Conservation (phyloP, 768 basidiomycete genomes). For the Cytidiella melzeri region DNA sequence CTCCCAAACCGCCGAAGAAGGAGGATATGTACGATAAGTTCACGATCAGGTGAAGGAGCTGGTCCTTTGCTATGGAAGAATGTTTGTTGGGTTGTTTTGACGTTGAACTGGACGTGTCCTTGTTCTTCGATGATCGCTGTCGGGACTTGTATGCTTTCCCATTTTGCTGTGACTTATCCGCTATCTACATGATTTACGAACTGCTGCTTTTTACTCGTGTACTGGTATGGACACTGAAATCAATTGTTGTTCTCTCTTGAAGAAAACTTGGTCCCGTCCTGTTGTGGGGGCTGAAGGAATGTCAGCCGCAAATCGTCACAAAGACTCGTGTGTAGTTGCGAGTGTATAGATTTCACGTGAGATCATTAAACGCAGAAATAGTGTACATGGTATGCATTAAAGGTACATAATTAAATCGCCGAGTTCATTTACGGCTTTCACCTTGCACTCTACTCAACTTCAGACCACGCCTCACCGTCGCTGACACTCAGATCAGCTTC, state of each 20-base stretch:
- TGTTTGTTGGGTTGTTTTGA: neutral
- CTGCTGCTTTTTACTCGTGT: neutral
- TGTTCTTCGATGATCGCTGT: neutral
- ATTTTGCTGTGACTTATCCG: neutral
- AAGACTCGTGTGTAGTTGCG: no score
- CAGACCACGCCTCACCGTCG: neutral
- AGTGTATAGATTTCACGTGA: no score
- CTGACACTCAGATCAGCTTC: neutral
- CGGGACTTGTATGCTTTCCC: neutral
- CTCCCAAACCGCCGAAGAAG: slow-evolving; percentile 25
- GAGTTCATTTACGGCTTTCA: no score
- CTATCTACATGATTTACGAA: neutral
- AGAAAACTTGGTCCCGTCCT: no score
- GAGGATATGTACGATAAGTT: slow-evolving; percentile 41
- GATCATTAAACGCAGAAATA: no score
- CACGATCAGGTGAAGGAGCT: slow-evolving; percentile 39
- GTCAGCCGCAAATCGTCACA: no score
- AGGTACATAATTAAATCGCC: no score
- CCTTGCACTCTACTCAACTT: neutral
- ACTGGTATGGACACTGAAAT: neutral
- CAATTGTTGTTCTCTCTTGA: no score
- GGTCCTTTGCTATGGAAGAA: no score
- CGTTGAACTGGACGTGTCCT: neutral
- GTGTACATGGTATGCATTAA: no score
- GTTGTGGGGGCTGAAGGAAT: no score